phyloP scores from a whole-genome alignment of 495 filamentous ascomycete genomes.

The Tuber borchii region DNA sequence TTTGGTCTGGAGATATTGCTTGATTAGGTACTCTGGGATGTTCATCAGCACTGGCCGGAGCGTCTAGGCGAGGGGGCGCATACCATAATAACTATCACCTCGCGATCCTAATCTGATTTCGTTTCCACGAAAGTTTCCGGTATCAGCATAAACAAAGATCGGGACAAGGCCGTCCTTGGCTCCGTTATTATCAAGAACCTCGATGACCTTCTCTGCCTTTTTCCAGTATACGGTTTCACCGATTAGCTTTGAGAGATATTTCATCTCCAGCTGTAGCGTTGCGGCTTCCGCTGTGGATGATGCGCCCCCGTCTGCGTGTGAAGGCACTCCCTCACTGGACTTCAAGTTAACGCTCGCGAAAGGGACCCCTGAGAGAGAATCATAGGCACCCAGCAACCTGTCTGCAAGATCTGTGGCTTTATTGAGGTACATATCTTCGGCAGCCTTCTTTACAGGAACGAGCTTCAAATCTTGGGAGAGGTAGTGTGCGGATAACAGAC shows the following conservation, averaged over 20 bases:
- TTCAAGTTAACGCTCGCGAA: slow-evolving; percentile 85
- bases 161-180: slow-evolving; percentile 77
- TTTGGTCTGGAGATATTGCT: slow-evolving; percentile 90
- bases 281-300: slow-evolving; percentile 91
- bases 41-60: slow-evolving; percentile 19
- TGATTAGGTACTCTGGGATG: slow-evolving; percentile 76
- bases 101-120: slow-evolving; percentile 89
- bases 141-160: slow-evolving; percentile 77
- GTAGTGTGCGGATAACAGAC: slow-evolving; percentile 89
- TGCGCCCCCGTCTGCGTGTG: slow-evolving; percentile 79
- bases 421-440: slow-evolving; percentile 90
- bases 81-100: slow-evolving; percentile 91
- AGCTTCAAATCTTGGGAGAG: slow-evolving; percentile 52
- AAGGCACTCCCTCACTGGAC: slow-evolving; percentile 62
- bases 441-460: slow-evolving; percentile 54
- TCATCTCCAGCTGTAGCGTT: slow-evolving; percentile 90
- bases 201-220: slow-evolving; percentile 80
- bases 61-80: background rate
- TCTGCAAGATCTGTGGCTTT: slow-evolving; percentile 91
- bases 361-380: slow-evolving; percentile 76
- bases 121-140: slow-evolving; percentile 67
- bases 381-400: slow-evolving; percentile 77
- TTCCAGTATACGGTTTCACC: slow-evolving; percentile 89
- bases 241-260: slow-evolving; percentile 91
- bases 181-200: slow-evolving; percentile 75